A percentile compares a stretch with the other conserved stretches of the same genome.
phyloP scores from a whole-genome alignment of 2,329 filamentous ascomycete species.

The Fusarium agapanthi region DNA sequence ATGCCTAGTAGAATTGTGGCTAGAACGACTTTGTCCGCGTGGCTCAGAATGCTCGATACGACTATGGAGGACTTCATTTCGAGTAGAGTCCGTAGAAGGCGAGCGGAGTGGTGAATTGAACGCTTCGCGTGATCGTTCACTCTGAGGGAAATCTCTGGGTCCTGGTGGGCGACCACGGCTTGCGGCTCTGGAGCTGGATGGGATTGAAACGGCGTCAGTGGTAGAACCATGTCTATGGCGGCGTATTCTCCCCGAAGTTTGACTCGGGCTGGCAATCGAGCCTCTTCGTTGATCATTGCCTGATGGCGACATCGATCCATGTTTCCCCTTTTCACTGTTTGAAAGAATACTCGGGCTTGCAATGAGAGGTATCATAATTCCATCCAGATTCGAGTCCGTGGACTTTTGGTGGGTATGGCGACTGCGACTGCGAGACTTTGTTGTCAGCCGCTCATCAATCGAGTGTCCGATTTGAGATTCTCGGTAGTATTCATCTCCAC shows the following conservation, averaged over 20 bases:
- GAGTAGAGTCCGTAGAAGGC: constrained; percentile 16
- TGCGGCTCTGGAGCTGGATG: background rate
- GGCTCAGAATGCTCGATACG: background rate
- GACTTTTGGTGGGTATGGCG: background rate
- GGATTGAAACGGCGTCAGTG: background rate
- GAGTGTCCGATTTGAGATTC: background rate
- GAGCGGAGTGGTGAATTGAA: background rate
- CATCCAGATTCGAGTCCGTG: background rate
- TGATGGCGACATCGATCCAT: background rate
- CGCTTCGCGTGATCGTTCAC: background rate
- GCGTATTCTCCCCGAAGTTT: background rate
- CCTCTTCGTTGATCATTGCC: constrained; percentile 9
- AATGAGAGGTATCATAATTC: constrained; percentile 8
- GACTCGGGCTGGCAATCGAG: background rate
- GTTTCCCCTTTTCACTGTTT: background rate
- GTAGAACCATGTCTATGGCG: background rate
- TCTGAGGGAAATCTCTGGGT: background rate
- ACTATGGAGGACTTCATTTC: constrained; percentile 17
- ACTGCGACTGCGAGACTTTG: background rate
- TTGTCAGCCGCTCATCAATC: background rate
- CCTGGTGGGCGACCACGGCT: constrained; percentile 24
- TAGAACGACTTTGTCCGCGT: background rate
- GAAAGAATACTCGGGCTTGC: constrained; percentile 16
- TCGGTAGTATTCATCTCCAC: background rate
- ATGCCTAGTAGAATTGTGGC: background rate